Evolutionary conservation across 805 yeast genomes (phyloP), one percentile per base, ranked within the genome.

Genomic region (Torulaspora maleeae): DNA sequence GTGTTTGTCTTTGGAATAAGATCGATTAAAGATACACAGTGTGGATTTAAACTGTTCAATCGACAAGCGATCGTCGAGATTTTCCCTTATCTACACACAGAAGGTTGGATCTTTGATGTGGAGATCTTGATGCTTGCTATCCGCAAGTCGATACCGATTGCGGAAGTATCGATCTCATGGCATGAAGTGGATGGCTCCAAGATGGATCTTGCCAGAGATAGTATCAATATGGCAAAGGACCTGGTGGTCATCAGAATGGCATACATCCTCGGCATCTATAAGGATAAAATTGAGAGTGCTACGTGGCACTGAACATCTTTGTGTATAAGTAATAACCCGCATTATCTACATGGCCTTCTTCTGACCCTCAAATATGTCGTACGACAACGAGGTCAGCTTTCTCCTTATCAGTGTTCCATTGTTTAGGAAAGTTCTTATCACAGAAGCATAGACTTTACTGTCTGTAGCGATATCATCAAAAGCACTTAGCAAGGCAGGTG

Each of bases 31-130:
- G 99, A 93, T 66, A 93, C 99, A 9, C 99, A 93, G 70, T 93
- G 99, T 70, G 99, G 99, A 2, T 93, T 93, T 71, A 93, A 93
- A 66, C 69, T 93, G 65, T 93, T 91, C 67, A 86, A 91, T 54
- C 77, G 80, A 49, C 69, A 73, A 7, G 83, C 96, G 0, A 76
- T 82, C 19, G 59, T 56, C 13, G 58, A 58, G 43, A 86, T 93
- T 35, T 88, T 89, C 65, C 96, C 97, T 2, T 81, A 77, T 53
- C 78, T 93, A 85, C 97, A 91, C 64, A 91, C 95, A 9, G 99
- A 93, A 66, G 82, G 98, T 42, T 93, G 99, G 99, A 93, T 93
- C 29, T 93, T 93, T 67, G 99, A 93, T 61, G 97, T 93, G 27
- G 99, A 93, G 69, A 78, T 91, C 12, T 72, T 93, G 53, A 77